Evolutionary conservation across 495 filamentous ascomycete genomes (phyloP).

Genomic region (Opeltia flavorubescens): DNA sequence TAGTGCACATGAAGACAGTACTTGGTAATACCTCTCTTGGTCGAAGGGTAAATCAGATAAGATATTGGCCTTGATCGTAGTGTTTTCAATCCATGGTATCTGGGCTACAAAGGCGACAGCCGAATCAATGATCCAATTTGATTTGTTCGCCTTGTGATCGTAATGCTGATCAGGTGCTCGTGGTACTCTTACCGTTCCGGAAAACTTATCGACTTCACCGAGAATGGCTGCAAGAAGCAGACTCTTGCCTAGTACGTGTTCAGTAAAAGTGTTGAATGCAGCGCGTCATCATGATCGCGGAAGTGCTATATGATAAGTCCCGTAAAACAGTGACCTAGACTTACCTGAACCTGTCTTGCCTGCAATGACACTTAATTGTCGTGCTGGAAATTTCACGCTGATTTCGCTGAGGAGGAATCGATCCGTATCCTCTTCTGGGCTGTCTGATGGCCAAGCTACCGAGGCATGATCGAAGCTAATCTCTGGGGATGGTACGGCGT

Average conservation of each 20-base stretch:
- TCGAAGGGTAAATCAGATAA: conserved; percentile 57
- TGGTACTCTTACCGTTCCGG: conserved; percentile 37
- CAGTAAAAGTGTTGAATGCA: no score
- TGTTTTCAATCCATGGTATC: conserved; percentile 79
- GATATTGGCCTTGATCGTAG: conserved; percentile 61
- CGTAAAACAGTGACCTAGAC: no score
- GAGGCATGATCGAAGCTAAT: conserved; percentile 56
- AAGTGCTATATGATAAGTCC: no score
- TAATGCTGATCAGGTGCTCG: conserved; percentile 25
- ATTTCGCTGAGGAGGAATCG: conserved; percentile 49
- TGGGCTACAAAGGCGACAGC: conserved; percentile 67
- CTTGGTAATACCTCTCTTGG: conserved; percentile 46
- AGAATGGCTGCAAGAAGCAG: conserved; percentile 47
- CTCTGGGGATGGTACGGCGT: conserved; percentile 37
- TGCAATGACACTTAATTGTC: conserved; percentile 50
- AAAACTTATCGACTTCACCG: conserved; percentile 40
- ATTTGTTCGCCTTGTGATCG: conserved; percentile 41
- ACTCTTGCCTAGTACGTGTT: conserved; percentile 27
- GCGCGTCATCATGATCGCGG: no score
- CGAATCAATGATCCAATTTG: conserved; percentile 56
- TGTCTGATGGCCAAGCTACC: conserved; percentile 57
- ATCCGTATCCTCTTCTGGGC: conserved; percentile 27
- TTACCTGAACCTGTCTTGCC: conserved; percentile 43
- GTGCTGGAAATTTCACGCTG: conserved; percentile 48
- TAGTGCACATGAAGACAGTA: conserved; percentile 54